Evolutionary conservation across 2,329 filamentous ascomycete species (phyloP).

Genomic region (Colletotrichum sojae): DNA sequence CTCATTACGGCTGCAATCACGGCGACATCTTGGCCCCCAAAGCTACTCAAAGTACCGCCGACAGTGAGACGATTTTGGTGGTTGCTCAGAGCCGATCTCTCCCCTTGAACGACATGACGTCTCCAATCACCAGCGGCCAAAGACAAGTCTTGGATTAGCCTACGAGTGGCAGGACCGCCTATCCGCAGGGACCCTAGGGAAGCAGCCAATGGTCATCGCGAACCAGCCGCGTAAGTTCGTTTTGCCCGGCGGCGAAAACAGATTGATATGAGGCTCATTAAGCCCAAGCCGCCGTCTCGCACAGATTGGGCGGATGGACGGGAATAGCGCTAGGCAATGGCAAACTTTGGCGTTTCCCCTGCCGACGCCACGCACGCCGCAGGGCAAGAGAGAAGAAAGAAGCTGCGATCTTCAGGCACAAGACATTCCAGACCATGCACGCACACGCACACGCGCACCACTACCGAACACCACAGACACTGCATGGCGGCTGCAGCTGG

Average conservation of each 20-base stretch:
- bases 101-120: background rate
- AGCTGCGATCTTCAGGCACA: conserved; percentile 29
- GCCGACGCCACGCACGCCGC: conserved; percentile 19
- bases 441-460: background rate
- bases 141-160: conserved; percentile 10
- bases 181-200: background rate
- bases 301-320: background rate
- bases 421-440: conserved; percentile 4
- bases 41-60: conserved; percentile 7
- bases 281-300: conserved; percentile 10
- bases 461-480: conserved; percentile 6
- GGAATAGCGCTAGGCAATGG: conserved; percentile 5
- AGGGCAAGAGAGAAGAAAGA: background rate
- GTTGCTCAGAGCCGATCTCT: background rate
- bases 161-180: background rate
- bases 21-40: conserved; percentile 6
- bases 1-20: conserved; percentile 32
- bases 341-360: background rate
- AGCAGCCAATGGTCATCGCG: background rate
- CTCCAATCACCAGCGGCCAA: conserved; percentile 5
- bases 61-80: background rate
- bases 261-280: conserved; percentile 18
- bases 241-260: conserved; percentile 8
- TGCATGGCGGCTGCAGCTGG: background rate
- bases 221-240: background rate